phyloP scores from a whole-genome alignment of 257 asterid genomes.

The Salvia splendens region DNA sequence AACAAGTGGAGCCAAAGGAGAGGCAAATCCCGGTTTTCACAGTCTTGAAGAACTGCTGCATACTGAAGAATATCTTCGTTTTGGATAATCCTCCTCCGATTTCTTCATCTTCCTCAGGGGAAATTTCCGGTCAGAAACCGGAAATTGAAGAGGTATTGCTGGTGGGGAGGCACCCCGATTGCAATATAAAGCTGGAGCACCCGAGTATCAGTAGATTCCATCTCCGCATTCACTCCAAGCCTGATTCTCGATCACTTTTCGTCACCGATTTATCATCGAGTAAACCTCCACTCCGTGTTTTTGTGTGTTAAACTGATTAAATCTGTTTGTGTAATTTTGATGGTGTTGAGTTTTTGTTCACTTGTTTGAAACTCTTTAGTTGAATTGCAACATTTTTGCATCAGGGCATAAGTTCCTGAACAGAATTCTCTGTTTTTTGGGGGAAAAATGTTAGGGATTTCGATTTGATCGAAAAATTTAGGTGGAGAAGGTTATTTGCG shows the following conservation, averaged over 20 bases:
- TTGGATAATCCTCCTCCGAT: slow-evolving; percentile 53
- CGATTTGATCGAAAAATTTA: background rate
- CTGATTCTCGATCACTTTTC: slow-evolving; percentile 52
- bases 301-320: background rate
- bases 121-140: slow-evolving; percentile 29
- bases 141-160: slow-evolving; percentile 56
- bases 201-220: slow-evolving; percentile 96
- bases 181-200: slow-evolving; percentile 77
- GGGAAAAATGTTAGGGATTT: background rate
- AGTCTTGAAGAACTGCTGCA: slow-evolving; percentile 62
- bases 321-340: background rate
- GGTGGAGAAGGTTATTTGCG: background rate
- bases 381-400: background rate
- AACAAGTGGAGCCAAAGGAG: slow-evolving; percentile 39
- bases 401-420: no score
- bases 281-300: slow-evolving; percentile 21
- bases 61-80: slow-evolving; percentile 77
- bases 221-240: slow-evolving; percentile 68
- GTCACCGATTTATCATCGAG: slow-evolving; percentile 77
- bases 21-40: slow-evolving; percentile 75
- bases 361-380: background rate
- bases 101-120: slow-evolving; percentile 37
- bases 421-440: background rate
- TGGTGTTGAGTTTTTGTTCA: background rate
- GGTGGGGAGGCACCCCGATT: slow-evolving; percentile 88